Evolutionary conservation across 495 filamentous ascomycete species (phyloP).

Genomic region (Tuber aestivum): DNA sequence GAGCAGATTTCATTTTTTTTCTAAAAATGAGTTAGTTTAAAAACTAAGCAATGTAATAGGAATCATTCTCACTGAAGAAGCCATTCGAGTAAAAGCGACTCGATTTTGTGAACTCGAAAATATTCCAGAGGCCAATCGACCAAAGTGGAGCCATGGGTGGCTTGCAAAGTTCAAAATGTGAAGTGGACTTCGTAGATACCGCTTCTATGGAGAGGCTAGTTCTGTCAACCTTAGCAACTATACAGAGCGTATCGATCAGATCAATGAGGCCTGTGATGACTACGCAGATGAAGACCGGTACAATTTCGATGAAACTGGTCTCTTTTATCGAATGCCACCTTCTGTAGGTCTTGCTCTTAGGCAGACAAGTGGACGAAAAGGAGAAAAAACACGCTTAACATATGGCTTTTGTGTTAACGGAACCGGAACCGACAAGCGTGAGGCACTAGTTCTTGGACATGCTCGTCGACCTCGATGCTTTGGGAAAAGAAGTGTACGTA

Average conservation of each 20-base stretch:
- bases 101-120: slow-evolving; percentile 4
- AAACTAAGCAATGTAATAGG: neutral
- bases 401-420: slow-evolving; percentile 34
- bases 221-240: slow-evolving; percentile 9
- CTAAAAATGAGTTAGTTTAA: too few species aligned
- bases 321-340: slow-evolving; percentile 41
- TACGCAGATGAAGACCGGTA: slow-evolving; percentile 39
- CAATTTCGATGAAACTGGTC: slow-evolving; percentile 42
- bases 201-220: slow-evolving; percentile 20
- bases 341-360: slow-evolving; percentile 29
- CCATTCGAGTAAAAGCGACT: slow-evolving; percentile 6
- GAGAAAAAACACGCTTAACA: slow-evolving; percentile 36
- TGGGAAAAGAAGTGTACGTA: slow-evolving; percentile 30
- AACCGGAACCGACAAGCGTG: slow-evolving; percentile 28
- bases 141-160: slow-evolving; percentile 41
- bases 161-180: slow-evolving; percentile 39
- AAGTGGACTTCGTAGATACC: slow-evolving; percentile 12
- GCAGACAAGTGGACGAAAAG: slow-evolving; percentile 13
- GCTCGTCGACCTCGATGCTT: slow-evolving; percentile 31
- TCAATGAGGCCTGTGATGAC: slow-evolving; percentile 22
- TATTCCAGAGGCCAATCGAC: slow-evolving; percentile 10
- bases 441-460: slow-evolving; percentile 41
- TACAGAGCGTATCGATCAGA: slow-evolving; percentile 20
- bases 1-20: neutral
- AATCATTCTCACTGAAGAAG: slow-evolving; percentile 6